These are phyloP conservation scores for Citeromyces hawaiiensis DNA, from an alignment of 1,139 yeast genomes.

Conservation along the genomic window DNA sequence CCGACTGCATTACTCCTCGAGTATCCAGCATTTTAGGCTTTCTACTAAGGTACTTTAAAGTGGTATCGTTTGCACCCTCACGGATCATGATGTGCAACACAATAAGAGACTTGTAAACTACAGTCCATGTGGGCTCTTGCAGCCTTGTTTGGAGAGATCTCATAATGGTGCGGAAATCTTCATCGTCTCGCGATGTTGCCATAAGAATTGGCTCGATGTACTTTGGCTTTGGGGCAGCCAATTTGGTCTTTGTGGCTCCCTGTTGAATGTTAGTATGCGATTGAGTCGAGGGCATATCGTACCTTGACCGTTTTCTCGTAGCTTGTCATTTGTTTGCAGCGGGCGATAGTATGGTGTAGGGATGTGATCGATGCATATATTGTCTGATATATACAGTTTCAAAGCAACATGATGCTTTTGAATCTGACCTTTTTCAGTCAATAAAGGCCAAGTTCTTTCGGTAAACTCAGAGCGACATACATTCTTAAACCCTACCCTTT, in stretches of 20 bases:
- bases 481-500: no score
- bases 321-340: slow-evolving; percentile 24
- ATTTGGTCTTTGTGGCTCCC: slow-evolving; percentile 58
- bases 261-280: slow-evolving; percentile 6
- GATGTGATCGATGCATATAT: no score
- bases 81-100: slow-evolving; percentile 85
- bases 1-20: slow-evolving; percentile 17
- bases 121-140: no score
- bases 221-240: slow-evolving; percentile 97
- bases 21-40: slow-evolving; percentile 48
- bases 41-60: slow-evolving; percentile 49
- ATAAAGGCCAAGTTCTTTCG: no score
- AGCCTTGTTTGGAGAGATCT: slow-evolving; percentile 58
- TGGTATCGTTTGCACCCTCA: slow-evolving; percentile 70
- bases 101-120: no score
- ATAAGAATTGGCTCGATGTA: slow-evolving; percentile 85
- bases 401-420: no score
- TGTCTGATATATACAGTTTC: no score
- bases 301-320: slow-evolving; percentile 48
- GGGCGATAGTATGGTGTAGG: no score
- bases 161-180: slow-evolving; percentile 34
- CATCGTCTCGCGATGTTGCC: slow-evolving; percentile 36
- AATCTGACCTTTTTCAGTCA: no score
- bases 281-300: slow-evolving; percentile 10
- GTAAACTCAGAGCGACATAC: no score